These are phyloP conservation scores for Chaetomiaceae sp. DNA, from an alignment of 2,329 filamentous ascomycete species.

Conservation along the genomic window DNA sequence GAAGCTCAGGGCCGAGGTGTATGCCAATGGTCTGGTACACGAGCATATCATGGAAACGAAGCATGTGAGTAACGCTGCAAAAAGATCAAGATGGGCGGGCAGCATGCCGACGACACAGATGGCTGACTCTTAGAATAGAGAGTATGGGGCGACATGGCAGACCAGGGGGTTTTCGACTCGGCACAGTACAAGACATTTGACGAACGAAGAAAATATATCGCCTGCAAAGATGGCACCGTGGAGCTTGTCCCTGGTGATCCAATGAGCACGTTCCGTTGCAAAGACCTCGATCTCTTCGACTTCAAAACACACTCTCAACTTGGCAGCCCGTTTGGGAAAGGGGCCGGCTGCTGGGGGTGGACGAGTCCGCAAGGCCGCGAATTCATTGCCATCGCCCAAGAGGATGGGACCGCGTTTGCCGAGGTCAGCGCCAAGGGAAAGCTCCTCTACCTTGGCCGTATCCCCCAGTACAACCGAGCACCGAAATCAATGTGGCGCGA, in stretches of 20 bases:
- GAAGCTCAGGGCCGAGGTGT: slow-evolving; percentile 9
- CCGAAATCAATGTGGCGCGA: slow-evolving; percentile 38
- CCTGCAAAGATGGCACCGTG: slow-evolving; percentile 41
- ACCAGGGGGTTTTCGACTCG: slow-evolving; percentile 17
- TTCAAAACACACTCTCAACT: slow-evolving; percentile 52
- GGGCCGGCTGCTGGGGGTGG: slow-evolving; percentile 45
- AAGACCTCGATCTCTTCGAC: slow-evolving; percentile 47
- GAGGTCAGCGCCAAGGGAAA: slow-evolving; percentile 43
- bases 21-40: slow-evolving; percentile 18
- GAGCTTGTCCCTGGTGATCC: slow-evolving; percentile 42
- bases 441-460: slow-evolving; percentile 43
- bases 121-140: background rate
- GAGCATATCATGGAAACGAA: slow-evolving; percentile 22
- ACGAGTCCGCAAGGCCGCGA: slow-evolving; percentile 45
- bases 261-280: slow-evolving; percentile 46
- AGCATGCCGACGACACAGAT: too few species aligned
- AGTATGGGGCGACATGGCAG: slow-evolving; percentile 17
- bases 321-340: slow-evolving; percentile 39
- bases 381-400: slow-evolving; percentile 46
- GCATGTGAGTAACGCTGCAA: slow-evolving; percentile 5
- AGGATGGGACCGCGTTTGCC: slow-evolving; percentile 48
- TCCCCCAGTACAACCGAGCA: slow-evolving; percentile 38
- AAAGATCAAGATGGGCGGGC: too few species aligned
- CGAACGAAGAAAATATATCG: slow-evolving; percentile 19
- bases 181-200: slow-evolving; percentile 18